A percentile compares a stretch with the other conserved stretches of the same genome.
Evolutionary conservation across 495 filamentous ascomycete genomes (phyloP).

Genomic region (Xylaria longipes): DNA sequence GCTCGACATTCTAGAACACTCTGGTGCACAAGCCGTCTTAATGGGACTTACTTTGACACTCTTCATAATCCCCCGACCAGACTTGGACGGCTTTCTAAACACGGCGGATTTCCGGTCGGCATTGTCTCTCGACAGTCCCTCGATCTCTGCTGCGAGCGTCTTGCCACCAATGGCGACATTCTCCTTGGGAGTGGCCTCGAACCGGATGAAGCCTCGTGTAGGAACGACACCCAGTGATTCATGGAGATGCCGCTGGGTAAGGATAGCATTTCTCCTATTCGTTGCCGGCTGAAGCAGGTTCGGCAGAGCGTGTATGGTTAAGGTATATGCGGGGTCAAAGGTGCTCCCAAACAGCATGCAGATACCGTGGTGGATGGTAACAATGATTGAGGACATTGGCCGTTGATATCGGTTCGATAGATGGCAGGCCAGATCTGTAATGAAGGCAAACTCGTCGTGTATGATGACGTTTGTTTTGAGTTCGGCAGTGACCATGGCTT

Average conservation of each 20-base stretch:
- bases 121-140: slow-evolving; percentile 53
- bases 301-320: slow-evolving; percentile 77
- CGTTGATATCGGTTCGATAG: slow-evolving; percentile 76
- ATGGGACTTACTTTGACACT: slow-evolving; percentile 36
- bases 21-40: not conserved
- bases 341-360: slow-evolving; percentile 75
- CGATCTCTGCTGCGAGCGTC: slow-evolving; percentile 72
- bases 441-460: slow-evolving; percentile 68
- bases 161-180: slow-evolving; percentile 72
- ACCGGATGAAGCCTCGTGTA: slow-evolving; percentile 72
- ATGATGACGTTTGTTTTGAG: slow-evolving; percentile 71
- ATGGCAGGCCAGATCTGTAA: slow-evolving; percentile 70
- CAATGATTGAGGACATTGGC: slow-evolving; percentile 71
- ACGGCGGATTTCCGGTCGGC: slow-evolving; percentile 32
- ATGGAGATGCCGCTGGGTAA: slow-evolving; percentile 73
- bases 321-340: slow-evolving; percentile 78
- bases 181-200: slow-evolving; percentile 70
- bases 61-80: slow-evolving; percentile 34
- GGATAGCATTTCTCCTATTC: slow-evolving; percentile 81
- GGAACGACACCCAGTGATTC: slow-evolving; percentile 68
- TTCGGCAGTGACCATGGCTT: slow-evolving; percentile 79
- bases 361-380: slow-evolving; percentile 75
- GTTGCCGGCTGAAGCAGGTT: slow-evolving; percentile 72
- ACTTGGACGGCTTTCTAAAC: slow-evolving; percentile 35
- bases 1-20: not conserved